Percentiles rank a stretch among this genome's conserved stretches.
These are phyloP conservation scores for Termitomyces sp. DNA, from an alignment of 768 basidiomycete species.

Conservation along the genomic window DNA sequence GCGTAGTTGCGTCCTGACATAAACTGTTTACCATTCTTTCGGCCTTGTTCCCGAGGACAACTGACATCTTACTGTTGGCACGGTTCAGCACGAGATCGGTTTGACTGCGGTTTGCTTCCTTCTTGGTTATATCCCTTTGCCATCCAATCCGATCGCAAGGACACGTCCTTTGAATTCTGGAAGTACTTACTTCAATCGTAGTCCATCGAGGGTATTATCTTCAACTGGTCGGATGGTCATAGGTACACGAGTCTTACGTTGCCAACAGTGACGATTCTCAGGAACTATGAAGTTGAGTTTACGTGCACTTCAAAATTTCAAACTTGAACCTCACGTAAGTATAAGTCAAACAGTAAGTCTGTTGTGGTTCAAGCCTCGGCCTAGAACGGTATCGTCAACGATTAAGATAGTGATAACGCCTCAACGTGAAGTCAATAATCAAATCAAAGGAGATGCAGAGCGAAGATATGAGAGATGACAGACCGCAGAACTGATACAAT, in stretches of 20 bases:
- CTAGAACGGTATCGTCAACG: background rate
- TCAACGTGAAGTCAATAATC: too few relatives aligned
- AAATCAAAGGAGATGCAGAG: background rate
- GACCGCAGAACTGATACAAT: background rate
- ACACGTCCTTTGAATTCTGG: background rate
- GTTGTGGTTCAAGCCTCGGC: background rate
- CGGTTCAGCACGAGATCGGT: background rate
- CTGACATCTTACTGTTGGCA: background rate
- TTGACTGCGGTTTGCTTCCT: background rate
- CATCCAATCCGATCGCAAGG: too few relatives aligned
- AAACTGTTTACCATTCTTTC: background rate
- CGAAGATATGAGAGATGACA: background rate
- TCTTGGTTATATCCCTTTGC: background rate
- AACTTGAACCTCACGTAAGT: background rate
- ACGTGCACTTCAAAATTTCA: too few relatives aligned
- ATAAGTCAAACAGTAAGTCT: too few relatives aligned
- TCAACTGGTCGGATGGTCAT: background rate
- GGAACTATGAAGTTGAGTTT: background rate
- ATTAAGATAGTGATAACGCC: background rate
- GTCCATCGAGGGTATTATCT: background rate
- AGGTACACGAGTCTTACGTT: background rate
- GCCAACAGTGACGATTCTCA: background rate
- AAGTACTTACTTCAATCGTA: background rate
- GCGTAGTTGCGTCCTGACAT: background rate
- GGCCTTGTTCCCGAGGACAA: background rate